Percentiles rank a stretch among this genome's conserved stretches.
These are phyloP conservation scores for Hypoxylon sp. DNA, from an alignment of 2,329 filamentous ascomycete species.

Conservation along the genomic window DNA sequence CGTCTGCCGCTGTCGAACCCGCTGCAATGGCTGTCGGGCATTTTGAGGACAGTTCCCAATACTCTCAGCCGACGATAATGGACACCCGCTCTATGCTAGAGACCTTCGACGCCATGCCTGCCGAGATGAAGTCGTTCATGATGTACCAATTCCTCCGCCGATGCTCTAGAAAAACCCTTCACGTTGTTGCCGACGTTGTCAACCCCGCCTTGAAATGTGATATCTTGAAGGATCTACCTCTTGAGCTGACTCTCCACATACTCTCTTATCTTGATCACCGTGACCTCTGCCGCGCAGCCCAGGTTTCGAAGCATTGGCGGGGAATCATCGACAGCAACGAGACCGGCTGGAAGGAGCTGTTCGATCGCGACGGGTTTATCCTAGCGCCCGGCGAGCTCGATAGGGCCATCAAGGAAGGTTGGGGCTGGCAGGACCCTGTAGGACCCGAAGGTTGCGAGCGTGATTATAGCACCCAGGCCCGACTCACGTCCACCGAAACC, in stretches of 20 bases:
- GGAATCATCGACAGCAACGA: constrained; percentile 93
- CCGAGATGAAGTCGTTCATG: constrained; percentile 93
- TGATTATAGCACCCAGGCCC: constrained; percentile 77
- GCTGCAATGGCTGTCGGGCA: constrained; percentile 46
- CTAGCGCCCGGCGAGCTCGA: constrained; percentile 87
- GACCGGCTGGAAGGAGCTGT: constrained; percentile 93
- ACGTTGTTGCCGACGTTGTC: constrained; percentile 90
- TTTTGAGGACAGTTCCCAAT: constrained; percentile 52
- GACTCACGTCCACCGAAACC: constrained; percentile 67
- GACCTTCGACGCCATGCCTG: constrained; percentile 90
- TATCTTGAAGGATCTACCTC: constrained; percentile 85
- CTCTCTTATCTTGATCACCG: constrained; percentile 87
- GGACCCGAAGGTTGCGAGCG: constrained; percentile 82
- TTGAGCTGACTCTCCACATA: constrained; percentile 89
- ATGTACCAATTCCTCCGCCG: constrained; percentile 95
- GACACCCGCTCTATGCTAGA: constrained; percentile 91
- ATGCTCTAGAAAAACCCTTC: constrained; percentile 88
- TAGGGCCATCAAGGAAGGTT: constrained; percentile 89
- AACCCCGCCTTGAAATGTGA: constrained; percentile 96
- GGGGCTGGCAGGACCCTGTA: constrained; percentile 95
- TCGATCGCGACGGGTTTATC: constrained; percentile 86
- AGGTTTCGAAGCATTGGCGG: constrained; percentile 95
- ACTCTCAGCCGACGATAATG: constrained; percentile 66
- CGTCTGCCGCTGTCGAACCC: constrained; percentile 48
- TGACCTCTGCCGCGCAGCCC: constrained; percentile 90